Conservation (phyloP, 331 rosid genomes). For the Saraca asoca region DNA sequence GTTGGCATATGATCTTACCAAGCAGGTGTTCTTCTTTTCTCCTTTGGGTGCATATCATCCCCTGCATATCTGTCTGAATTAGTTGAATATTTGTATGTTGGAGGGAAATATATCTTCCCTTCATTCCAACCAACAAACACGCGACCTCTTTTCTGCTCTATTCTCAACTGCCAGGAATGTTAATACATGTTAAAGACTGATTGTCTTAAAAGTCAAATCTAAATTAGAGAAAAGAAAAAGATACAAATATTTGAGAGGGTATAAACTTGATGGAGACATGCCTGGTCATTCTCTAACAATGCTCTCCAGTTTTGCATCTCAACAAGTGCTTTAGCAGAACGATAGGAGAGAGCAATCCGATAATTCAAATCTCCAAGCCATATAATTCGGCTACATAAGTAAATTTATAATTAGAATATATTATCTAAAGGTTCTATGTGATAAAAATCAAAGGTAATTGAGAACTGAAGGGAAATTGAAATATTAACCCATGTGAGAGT, state of each 20-base stretch:
- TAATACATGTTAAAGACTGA: slow-evolving; percentile 24
- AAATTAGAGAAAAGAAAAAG: neutral
- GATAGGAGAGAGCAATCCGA: slow-evolving; percentile 87
- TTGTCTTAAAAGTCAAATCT: slow-evolving; percentile 9
- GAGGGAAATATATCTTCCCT: slow-evolving; percentile 97
- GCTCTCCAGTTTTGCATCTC: slow-evolving; percentile 99
- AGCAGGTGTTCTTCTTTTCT: slow-evolving; percentile 96
- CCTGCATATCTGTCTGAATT: slow-evolving; percentile 97
- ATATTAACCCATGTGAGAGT: too few species aligned
- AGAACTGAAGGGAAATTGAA: too few species aligned
- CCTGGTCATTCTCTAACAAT: slow-evolving; percentile 96
- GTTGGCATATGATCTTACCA: slow-evolving; percentile 61
- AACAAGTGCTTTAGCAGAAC: slow-evolving; percentile 93
- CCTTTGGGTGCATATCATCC: slow-evolving; percentile 91
- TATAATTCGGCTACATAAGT: slow-evolving; percentile 72
- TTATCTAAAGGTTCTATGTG: slow-evolving; percentile 8
- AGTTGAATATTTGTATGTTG: slow-evolving; percentile 95
- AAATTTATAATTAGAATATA: slow-evolving; percentile 32
- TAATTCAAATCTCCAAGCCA: slow-evolving; percentile 99
- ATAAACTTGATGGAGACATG: slow-evolving; percentile 25
- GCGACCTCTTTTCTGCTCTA: slow-evolving; percentile 90
- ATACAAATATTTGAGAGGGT: too few species aligned
- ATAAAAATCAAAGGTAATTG: neutral
- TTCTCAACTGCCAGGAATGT: slow-evolving; percentile 68
- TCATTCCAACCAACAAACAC: slow-evolving; percentile 91